Evolutionary conservation across 352 stramenopile genomes (phyloP), one percentile per base, ranked within the genome.

Genomic region (Elongisporangium anandrum): DNA sequence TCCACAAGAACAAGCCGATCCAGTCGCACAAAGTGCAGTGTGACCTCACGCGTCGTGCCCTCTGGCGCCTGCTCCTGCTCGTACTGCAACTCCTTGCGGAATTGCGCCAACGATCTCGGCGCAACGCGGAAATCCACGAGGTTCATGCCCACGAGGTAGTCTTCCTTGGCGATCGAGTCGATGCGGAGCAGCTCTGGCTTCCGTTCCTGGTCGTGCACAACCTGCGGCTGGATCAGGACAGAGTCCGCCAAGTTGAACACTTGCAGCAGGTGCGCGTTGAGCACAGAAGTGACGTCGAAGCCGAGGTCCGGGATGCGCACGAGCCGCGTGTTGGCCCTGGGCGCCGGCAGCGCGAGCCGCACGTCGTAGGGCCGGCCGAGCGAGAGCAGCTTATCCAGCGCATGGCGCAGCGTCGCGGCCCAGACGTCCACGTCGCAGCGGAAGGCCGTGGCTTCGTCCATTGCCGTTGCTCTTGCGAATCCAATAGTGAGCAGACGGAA

Each of bases 101-200:
- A 47, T 9, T 84, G 73, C 34, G 77, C 61, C 0, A 88, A 54
- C 13, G 66, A 70, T 21, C 75, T 62, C 10, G 79, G 71, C 12
- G 52, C 72, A 0, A 86, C 24, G 38, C 91, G 68, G 53, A 92
- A 70, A 57, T 93, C 71, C 19, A 85, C 67, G 5, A 64, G 53
- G 53, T 75, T 68, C 51, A 92, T 70, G 0, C 79, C 79, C 9
- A 96, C 83, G 16, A 99, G 90, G 64, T 98, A 98, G 45, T 98
- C 85, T 23, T 88, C 83, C 59, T 97, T 79, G 17, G 88, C 79
- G 56, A 99, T 91, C 48, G 98, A 85, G 19, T 81, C 84, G 57
- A 98, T 90, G 29, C 29, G n/a, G n/a, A n/a, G 29, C 29, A 41
- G 29, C 9, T 41, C 5, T 41, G 29, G 29, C 5, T 41, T 41